Base-by-base conservation (phyloP, 176 grass and related monocot species). In the Carex scoparia region DNA sequence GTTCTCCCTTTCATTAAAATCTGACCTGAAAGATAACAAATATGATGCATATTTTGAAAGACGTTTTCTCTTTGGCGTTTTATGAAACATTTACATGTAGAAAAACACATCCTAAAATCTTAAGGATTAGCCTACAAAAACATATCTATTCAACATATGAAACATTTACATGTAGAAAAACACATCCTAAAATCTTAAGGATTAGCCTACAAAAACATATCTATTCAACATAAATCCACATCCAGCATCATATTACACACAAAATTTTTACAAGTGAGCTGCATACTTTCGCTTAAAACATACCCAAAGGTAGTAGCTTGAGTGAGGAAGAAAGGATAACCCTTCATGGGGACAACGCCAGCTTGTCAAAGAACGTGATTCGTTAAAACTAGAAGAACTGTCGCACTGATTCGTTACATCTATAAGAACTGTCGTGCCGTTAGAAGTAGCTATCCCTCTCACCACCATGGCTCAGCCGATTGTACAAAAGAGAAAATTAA, bases 251-350 rank as follows among this genome's bases (percentile, higher is more conserved):
- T 35, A 35, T 35, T 35, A 35, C 33, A 35, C 33, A 35, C 33
- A 35, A 35, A 35, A 35, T 2, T 35, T 35, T 35, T 35, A 35
- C 33, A 35, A 2, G 1, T 35, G 33, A 35, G 2, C 0, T 49
- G 7, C 5, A 10, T 14, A 64, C 42, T 4, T 11, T 57, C 4
- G 0, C 1, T 35, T 35, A 35, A 71, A 51, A 31, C 38, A 85
- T 88, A 98, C 95, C 92, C 92, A 75, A 98, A 94, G 37, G 95
- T 98, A 64, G 92, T 94, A 23, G 93, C 71, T 92, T 98, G 92
- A 2, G 95, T 91, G 35, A 94, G 89, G 83, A 98, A 94, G 87
- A 97, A 98, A 3, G 95, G 95, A 63, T 91, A 98, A 10, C 84
- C 79, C 86, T 94, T 91, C 87, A 98, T 90, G 1, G 95, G 92